Conservation (phyloP, 2,329 filamentous ascomycete species). For the Cercospora zeae-maydis region DNA sequence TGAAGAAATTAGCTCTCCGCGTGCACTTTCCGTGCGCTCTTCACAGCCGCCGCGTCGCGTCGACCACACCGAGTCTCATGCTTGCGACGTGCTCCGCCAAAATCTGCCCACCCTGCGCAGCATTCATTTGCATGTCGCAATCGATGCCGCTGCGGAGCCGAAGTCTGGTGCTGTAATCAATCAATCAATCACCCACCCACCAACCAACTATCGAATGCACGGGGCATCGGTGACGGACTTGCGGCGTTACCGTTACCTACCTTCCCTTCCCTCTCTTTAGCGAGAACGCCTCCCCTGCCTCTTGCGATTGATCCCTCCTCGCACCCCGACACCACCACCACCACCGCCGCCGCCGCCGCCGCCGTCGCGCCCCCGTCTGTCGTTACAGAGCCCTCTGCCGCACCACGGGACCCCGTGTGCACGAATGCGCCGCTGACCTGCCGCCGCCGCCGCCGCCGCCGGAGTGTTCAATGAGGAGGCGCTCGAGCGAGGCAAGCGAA, state of each 20-base stretch:
- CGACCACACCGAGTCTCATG: no score
- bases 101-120: no score
- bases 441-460: neutral
- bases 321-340: neutral
- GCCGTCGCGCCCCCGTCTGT: neutral
- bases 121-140: neutral
- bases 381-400: neutral
- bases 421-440: conserved; percentile 7
- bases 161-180: no score
- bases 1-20: neutral
- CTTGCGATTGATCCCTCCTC: neutral
- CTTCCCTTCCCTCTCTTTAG: neutral
- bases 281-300: conserved; percentile 1
- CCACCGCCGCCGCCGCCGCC: neutral
- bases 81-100: no score
- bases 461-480: conserved; percentile 10
- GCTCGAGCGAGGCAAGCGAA: conserved; percentile 10
- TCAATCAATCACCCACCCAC: no score
- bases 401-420: neutral
- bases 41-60: no score
- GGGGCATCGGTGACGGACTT: neutral
- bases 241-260: no score
- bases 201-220: neutral
- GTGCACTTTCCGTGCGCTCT: neutral
- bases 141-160: neutral